These are phyloP conservation scores for Cystobasidium tubakii DNA, from an alignment of 768 basidiomycete species.

Conservation along the genomic window DNA sequence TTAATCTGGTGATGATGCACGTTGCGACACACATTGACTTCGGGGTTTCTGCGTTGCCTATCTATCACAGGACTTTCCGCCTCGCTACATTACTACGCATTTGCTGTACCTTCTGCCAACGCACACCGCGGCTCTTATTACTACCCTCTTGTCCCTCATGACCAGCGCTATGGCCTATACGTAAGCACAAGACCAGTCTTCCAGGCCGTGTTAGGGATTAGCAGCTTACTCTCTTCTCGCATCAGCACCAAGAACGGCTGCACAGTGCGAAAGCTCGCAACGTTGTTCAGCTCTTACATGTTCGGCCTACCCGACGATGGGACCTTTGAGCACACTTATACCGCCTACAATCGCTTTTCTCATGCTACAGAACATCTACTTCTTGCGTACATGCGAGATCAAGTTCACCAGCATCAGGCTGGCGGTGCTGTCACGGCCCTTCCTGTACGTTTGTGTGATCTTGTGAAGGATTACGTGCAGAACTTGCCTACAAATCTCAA, in stretches of 20 bases:
- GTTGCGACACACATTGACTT: background rate
- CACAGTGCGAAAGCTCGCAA: conserved; percentile 80
- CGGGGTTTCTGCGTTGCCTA: background rate
- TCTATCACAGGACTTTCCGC: conserved; percentile 62
- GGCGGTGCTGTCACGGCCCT: conserved; percentile 55
- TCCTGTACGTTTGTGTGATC: conserved; percentile 79
- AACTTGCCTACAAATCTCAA: conserved; percentile 63
- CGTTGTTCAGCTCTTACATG: conserved; percentile 61
- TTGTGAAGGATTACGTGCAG: conserved; percentile 81
- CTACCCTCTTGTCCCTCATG: conserved; percentile 56
- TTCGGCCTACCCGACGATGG: conserved; percentile 62
- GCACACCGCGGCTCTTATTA: conserved; percentile 57
- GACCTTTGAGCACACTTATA: conserved; percentile 59
- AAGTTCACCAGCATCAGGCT: conserved; percentile 49
- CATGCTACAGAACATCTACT: conserved; percentile 88
- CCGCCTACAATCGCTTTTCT: conserved; percentile 69
- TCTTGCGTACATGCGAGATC: conserved; percentile 77
- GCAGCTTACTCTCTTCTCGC: conserved; percentile 62
- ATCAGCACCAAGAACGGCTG: conserved; percentile 79
- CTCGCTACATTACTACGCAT: conserved; percentile 61
- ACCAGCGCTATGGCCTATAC: conserved; percentile 32
- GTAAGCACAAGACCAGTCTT: background rate
- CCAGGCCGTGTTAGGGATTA: background rate
- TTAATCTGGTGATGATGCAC: background rate
- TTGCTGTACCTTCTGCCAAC: conserved; percentile 56